Base-by-base conservation (phyloP, 1,139 yeast species). In the Hansenula anomala region DNA sequence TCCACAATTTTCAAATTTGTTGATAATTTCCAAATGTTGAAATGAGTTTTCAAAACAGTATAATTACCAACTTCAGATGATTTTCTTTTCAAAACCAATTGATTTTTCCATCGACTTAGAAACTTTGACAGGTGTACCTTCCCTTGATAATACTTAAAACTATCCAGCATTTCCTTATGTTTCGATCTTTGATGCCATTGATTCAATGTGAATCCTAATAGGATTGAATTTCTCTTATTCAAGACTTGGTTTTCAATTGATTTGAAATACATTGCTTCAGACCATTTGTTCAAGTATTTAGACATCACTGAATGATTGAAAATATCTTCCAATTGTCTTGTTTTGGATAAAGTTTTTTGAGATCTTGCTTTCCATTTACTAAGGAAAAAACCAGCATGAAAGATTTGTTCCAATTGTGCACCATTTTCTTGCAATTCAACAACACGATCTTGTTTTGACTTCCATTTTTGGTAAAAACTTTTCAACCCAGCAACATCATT, bases 151-250 rank as follows among this genome's bases (percentile, higher is more conserved):
- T 17, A 3, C 2, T 12, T 14, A 12, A 51, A 47, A 2, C 41
- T 36, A 19, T 48, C 38, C 6, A 47, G 38, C 27, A 42, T 49
- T 4, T 45, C 37, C 3, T 41, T 46, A 22, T 54, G 51, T 10
- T 42, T 16, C 19, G 54, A 48, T 29, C 55, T 46, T 35, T 40
- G 44, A 24, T 23, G 33, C 62, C 64, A 61, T 14, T 46, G 45
- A 4, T 43, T 36, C 24, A 60, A 42, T 7, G 51, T 40, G 34
- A 48, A 51, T 28, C 35, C 36, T 20, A 46, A 28, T 14, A 57
- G 28, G 23, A 51, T 36, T 5, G 17, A 11, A 12, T 51, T 44
- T 14, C 59, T 31, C 7, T 33, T 44, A 0, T 15, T 11, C 0
- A 30, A 23, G 1, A 49, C 57, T 7, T 34, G 24, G 6, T 34